These are phyloP conservation scores for Populus nigra DNA, from an alignment of 345 rosid species.

Conservation along the genomic window DNA sequence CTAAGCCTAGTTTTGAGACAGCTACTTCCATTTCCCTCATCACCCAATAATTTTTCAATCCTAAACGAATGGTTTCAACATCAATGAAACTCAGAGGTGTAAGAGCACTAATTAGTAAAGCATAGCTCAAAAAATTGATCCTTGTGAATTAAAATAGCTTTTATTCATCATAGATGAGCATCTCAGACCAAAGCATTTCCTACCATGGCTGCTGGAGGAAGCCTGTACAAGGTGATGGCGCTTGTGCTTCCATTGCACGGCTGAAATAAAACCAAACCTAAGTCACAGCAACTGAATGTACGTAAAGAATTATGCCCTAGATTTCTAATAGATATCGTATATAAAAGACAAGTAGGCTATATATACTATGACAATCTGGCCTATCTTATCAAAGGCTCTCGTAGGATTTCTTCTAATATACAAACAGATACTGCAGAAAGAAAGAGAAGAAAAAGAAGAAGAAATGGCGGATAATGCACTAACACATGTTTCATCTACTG, in stretches of 20 bases:
- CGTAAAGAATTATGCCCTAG: background rate
- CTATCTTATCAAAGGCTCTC: background rate
- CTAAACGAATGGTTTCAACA: background rate
- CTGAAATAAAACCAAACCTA: conserved; percentile 30
- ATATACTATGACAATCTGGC: background rate
- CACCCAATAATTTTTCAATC: background rate
- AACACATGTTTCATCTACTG: background rate
- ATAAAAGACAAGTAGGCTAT: background rate
- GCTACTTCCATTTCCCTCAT: background rate
- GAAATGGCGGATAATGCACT: background rate
- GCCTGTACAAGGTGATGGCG: conserved; percentile 85
- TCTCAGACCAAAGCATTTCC: background rate
- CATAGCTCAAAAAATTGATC: background rate
- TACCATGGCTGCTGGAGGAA: conserved; percentile 97
- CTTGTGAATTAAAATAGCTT: background rate
- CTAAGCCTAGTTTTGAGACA: background rate
- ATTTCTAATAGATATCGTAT: background rate
- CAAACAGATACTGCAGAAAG: background rate
- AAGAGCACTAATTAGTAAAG: background rate
- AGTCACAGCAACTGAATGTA: background rate
- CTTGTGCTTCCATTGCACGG: conserved; percentile 99
- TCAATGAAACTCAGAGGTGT: background rate
- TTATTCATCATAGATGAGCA: background rate
- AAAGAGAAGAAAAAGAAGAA: too few relatives aligned
- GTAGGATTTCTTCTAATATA: background rate